Evolutionary conservation across 225 moss, liverwort and hornwort genomes (phyloP), one percentile per base, ranked within the genome.

Genomic region (Physcomitrium patens): DNA sequence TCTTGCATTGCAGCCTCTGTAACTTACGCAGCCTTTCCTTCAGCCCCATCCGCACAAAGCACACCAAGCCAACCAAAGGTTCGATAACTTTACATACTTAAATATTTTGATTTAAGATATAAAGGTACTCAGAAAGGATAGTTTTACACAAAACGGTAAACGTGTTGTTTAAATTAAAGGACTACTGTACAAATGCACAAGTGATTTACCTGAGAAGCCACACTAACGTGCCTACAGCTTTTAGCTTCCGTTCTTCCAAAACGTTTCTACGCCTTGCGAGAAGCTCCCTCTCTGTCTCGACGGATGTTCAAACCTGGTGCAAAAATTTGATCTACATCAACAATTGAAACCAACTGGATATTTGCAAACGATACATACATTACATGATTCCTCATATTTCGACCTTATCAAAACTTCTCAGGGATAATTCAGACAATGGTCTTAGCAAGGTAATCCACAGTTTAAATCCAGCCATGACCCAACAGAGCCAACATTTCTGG

Each of bases 241-340:
- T 91, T 78, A 80, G 89, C 69, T 88, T 95, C 75, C 90, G 93
- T 54, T 99, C 99, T 77, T 99, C 95, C 81, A 99, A 67, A 65
- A 99, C 89, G 74, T 99, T 93, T 71, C 99, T 94, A 66, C 95
- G 95, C 78, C 99, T 86, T 59, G 95, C 91, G 20, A 99, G 93
- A 67, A 99, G 86, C 23, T 95, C 99, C 64, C 91, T 93, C 80
- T 93, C 91, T 42, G 95, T 95, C 8, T 95, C 99, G 70, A 99
- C 76, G 69, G 99, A 99, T 52, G 99, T 99, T 53, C 99, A 95
- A 71, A 99, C 93, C 99, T 99, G 74, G 31, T n/a, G 46, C 43
- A 69, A 65, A 31, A 64, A 45, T 43, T 16, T n/a, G 51, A 9
- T 45, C 60, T 41, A 59, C 76, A 69, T 81, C 72, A 83, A 59